A percentile compares a stretch with the other conserved stretches of the same genome.
phyloP scores from a whole-genome alignment of 495 filamentous ascomycete genomes.

The Podospora australis region DNA sequence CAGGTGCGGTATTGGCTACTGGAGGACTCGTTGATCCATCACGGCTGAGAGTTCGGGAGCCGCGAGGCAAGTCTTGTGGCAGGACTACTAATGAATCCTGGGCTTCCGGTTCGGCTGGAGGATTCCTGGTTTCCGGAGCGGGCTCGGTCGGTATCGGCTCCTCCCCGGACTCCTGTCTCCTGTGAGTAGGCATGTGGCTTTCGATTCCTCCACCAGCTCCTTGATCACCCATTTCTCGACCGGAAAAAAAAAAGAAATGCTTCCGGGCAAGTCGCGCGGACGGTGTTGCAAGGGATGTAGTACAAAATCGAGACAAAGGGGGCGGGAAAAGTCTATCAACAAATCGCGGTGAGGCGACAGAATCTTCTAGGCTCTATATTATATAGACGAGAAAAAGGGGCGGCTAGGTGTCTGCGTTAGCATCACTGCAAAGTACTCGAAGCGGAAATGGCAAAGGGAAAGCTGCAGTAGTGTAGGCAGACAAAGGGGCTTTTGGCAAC shows the following conservation, averaged over 20 bases:
- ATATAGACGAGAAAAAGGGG: background rate
- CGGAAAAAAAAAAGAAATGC: no score
- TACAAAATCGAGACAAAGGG: background rate
- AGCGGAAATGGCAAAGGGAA: no score
- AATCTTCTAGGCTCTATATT: constrained; percentile 5
- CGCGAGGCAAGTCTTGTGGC: constrained; percentile 20
- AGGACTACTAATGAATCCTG: constrained; percentile 8
- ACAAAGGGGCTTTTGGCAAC: constrained; percentile 21
- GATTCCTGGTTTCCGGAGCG: constrained; percentile 19
- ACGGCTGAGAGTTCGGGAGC: constrained; percentile 13
- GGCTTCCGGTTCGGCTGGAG: constrained; percentile 18
- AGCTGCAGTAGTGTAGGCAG: constrained; percentile 11
- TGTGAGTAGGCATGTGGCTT: constrained; percentile 37
- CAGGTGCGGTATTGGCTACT: constrained; percentile 14
- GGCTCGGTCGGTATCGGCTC: constrained; percentile 27
- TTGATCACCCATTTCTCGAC: constrained; percentile 38
- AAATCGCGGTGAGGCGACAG: background rate
- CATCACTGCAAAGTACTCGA: constrained; percentile 10
- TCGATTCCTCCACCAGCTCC: constrained; percentile 38
- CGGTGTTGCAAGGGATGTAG: no score
- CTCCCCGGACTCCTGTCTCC: constrained; percentile 28
- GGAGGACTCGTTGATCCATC: constrained; percentile 6
- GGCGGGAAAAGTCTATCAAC: background rate
- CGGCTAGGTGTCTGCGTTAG: constrained; percentile 6
- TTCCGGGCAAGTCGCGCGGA: no score